A percentile compares a stretch with the other conserved stretches of the same genome.
Conservation (phyloP, 345 rosid species). For the Salix suchowensis region DNA sequence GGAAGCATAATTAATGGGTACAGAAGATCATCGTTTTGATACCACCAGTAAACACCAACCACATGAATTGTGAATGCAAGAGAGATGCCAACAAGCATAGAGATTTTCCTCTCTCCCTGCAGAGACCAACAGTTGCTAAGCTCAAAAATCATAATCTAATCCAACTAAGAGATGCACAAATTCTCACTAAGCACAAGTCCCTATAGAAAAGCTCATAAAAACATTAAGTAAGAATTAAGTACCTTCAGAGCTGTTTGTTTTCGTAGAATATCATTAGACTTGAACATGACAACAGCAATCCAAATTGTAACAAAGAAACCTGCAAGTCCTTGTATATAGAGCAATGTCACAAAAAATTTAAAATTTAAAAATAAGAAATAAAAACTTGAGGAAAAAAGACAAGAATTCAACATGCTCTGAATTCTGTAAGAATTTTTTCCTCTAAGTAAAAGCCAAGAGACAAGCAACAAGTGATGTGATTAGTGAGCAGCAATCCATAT, state of each 20-base stretch:
- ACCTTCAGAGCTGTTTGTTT: slow-evolving; percentile 99
- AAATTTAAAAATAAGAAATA: not conserved
- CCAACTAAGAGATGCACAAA: not conserved
- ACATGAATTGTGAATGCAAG: slow-evolving; percentile 68
- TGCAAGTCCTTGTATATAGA: slow-evolving; percentile 34
- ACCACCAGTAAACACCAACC: slow-evolving; percentile 95
- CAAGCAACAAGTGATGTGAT: not conserved
- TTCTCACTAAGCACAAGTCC: not conserved
- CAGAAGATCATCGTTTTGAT: slow-evolving; percentile 77
- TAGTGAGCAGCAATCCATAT: not conserved
- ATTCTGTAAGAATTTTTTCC: not conserved
- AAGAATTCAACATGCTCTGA: not conserved
- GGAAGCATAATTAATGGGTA: slow-evolving; percentile 93
- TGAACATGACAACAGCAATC: slow-evolving; percentile 96
- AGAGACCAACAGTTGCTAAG: slow-evolving; percentile 26
- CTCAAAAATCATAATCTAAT: slow-evolving; percentile 9
- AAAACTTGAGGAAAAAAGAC: not conserved
- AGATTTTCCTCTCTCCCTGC: slow-evolving; percentile 97
- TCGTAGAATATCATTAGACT: slow-evolving; percentile 89
- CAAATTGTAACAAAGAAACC: slow-evolving; percentile 97
- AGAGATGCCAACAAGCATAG: slow-evolving; percentile 66
- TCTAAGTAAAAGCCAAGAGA: not conserved
- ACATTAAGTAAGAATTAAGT: not conserved
- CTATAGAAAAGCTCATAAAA: not conserved
- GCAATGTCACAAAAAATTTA: slow-evolving; percentile 14